Evolutionary conservation across 495 filamentous ascomycete genomes (phyloP), one percentile per base, ranked within the genome.

Genomic region (Daldinia childiae): DNA sequence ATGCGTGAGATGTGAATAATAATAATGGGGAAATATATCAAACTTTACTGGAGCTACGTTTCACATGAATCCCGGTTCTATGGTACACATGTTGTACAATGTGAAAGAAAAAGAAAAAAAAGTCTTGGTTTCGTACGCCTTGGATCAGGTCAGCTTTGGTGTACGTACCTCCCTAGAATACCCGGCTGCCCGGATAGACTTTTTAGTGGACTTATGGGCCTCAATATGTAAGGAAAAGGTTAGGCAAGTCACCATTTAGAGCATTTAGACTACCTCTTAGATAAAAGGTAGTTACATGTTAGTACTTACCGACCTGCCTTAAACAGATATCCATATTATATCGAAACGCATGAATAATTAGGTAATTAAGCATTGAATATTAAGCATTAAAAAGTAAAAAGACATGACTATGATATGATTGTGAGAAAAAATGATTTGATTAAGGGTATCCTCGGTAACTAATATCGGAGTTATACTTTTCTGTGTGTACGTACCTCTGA

Each of bases 401-500:
- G 19, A 62, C 29, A 19, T 64, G 21, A 17, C 15, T 32, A 21
- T 30, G 32, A 64, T 55, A 17, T 19, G 38, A 32, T 48, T 30
- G 29, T n/a, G n/a, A 9, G 7, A 14, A 51, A 51, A 58, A 62
- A 9, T 21, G 27, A 68, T 34, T 50, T 62, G 27, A 68, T 50
- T 9, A 68, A 15, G 48, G 56, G 2, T 55, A 67, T 29, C 21
- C 1, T 55, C 66, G 66, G 66, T 63, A 54, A 24, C 8, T 45
- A n/a, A 63, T 43, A 58, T 52, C 54, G 30, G 54, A 7, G 17
- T 19, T 57, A 36, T 21, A 30, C 51, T 30, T 29, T 54, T 30
- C n/a, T 30, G 7, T 30, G 8, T 32, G 29, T 32, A 32, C 4
- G 39, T 50, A 50, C 43, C 27, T 29, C 27, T 29, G 27, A 45